Percentiles rank a stretch among this genome's conserved stretches.
phyloP scores from a whole-genome alignment of 306 rosid genomes.

The Cyclanthera cordifolia region DNA sequence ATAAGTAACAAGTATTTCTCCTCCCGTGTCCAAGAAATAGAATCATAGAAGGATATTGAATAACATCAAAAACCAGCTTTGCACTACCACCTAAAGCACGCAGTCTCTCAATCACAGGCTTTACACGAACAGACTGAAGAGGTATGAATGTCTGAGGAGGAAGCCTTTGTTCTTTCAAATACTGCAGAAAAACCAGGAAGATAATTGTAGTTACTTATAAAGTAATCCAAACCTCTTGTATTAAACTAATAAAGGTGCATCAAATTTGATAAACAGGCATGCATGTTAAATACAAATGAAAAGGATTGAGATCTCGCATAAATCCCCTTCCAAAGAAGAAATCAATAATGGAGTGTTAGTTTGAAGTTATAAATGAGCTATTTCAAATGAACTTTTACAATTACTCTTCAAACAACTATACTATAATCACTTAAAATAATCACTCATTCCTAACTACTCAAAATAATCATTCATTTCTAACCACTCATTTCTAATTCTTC shows the following conservation, averaged over 20 bases:
- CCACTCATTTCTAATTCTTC: too few relatives aligned
- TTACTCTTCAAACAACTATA: too few relatives aligned
- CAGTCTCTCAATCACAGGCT: constrained; percentile 84
- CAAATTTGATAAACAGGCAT: neutral
- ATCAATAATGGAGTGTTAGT: too few relatives aligned
- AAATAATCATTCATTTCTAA: too few relatives aligned
- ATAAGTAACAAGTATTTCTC: neutral
- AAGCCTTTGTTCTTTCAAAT: constrained; percentile 99
- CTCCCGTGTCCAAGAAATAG: neutral
- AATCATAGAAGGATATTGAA: constrained; percentile 71
- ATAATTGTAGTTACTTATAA: constrained; percentile 15
- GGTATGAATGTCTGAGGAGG: constrained; percentile 99
- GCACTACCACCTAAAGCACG: constrained; percentile 81
- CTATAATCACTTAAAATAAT: too few relatives aligned
- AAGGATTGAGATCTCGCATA: neutral
- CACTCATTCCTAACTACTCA: too few relatives aligned
- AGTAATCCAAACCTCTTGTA: neutral
- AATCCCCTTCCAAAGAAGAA: neutral
- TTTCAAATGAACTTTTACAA: too few relatives aligned
- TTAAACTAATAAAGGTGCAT: neutral
- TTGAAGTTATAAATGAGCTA: too few relatives aligned
- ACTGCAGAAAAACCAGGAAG: constrained; percentile 42
- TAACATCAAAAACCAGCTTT: constrained; percentile 77
- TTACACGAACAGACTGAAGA: constrained; percentile 85
- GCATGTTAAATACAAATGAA: neutral